A percentile compares a stretch with the other conserved stretches of the same genome.
Evolutionary conservation across 176 grass and related monocot genomes (phyloP).

Genomic region (Chrysopogon serrulatus): DNA sequence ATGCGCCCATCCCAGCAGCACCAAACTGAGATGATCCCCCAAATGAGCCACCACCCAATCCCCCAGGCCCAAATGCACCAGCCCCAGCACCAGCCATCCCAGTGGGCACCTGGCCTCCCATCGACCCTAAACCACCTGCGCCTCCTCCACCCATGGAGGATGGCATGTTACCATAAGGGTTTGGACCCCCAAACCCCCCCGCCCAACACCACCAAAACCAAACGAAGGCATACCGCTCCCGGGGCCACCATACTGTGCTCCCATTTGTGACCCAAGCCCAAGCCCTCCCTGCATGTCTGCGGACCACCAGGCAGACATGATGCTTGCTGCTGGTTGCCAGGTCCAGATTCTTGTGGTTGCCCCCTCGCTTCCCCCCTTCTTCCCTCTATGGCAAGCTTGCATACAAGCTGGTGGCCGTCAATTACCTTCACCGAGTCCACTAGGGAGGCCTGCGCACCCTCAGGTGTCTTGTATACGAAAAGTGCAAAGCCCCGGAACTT

Average conservation of each 20-base stretch:
- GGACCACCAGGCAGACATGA: conserved; percentile 51
- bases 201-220: conserved; percentile 42
- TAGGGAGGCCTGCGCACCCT: conserved; percentile 72
- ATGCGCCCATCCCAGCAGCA: conserved; percentile 55
- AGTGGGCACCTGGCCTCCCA: conserved; percentile 49
- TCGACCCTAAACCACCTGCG: conserved; percentile 42
- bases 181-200: conserved; percentile 36
- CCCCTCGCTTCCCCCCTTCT: conserved; percentile 80
- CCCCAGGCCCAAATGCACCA: conserved; percentile 43
- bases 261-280: conserved; percentile 42
- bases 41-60: conserved; percentile 54
- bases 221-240: conserved; percentile 49
- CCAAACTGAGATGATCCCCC: conserved; percentile 61
- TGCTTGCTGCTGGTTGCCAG: conserved; percentile 22
- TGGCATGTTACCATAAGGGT: conserved; percentile 53
- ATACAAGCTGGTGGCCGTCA: conserved; percentile 85
- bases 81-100: conserved; percentile 36
- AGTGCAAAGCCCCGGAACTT: conserved; percentile 88
- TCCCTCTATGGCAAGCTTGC: conserved; percentile 91
- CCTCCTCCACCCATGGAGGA: conserved; percentile 52
- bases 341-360: conserved; percentile 37
- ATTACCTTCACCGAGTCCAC: conserved; percentile 76
- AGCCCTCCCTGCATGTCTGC: conserved; percentile 43
- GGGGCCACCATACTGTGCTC: conserved; percentile 66
- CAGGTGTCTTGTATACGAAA: conserved; percentile 92